phyloP scores from a whole-genome alignment of 306 rosid genomes.

The Styphnolobium japonicum region DNA sequence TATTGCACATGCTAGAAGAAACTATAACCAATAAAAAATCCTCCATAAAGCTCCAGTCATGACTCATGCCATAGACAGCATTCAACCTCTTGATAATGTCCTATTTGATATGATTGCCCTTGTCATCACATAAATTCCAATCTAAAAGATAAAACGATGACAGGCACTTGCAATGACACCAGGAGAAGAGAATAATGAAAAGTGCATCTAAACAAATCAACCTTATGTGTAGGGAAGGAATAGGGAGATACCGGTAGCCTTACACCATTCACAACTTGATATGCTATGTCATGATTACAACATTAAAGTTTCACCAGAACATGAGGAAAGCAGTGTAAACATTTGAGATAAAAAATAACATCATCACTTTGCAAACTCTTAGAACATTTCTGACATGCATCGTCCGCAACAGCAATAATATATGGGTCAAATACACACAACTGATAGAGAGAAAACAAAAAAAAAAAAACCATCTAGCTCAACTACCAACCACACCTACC shows the following conservation, averaged over 20 bases:
- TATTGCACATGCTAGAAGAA: neutral
- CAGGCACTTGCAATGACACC: neutral
- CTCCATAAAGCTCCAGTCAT: neutral
- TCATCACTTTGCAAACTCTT: neutral
- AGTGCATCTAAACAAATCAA: neutral
- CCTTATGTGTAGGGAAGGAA: neutral
- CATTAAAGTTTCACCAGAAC: neutral
- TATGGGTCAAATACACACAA: neutral
- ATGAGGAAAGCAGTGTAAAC: constrained; percentile 2
- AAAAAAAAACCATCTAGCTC: neutral
- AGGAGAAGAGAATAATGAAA: neutral
- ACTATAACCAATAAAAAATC: neutral
- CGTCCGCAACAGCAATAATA: neutral
- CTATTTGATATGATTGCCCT: neutral
- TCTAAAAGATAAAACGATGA: neutral
- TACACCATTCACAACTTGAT: neutral
- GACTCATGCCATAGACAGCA: neutral
- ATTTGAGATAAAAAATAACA: neutral
- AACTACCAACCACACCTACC: constrained; percentile 11
- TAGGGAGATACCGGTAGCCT: constrained; percentile 1
- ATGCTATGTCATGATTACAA: neutral
- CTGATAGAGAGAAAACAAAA: neutral
- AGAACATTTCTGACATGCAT: neutral
- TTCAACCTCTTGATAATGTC: neutral
- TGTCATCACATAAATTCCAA: neutral